Percentiles rank a stretch among this genome's conserved stretches.
phyloP scores from a whole-genome alignment of 805 yeast species.

The Candida glaebosa region DNA sequence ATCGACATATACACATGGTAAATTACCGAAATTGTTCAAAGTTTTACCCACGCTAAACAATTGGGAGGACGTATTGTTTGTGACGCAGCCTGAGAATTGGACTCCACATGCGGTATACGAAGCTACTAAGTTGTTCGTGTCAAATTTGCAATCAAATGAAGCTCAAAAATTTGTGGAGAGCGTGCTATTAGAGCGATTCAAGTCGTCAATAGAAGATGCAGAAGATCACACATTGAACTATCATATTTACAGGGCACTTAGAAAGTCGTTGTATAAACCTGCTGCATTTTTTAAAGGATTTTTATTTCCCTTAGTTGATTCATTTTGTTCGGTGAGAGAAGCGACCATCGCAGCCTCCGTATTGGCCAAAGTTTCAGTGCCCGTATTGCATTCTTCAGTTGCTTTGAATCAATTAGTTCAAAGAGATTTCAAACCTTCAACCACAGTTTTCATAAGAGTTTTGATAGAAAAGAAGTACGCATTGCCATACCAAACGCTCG shows the following conservation, averaged over 20 bases:
- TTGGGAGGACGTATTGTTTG: conserved; percentile 94
- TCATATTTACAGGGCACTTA: conserved; percentile 87
- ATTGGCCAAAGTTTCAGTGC: conserved; percentile 82
- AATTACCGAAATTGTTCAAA: conserved; percentile 93
- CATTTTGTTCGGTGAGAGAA: conserved; percentile 87
- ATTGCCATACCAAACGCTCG: conserved; percentile 92
- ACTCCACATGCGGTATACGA: conserved; percentile 93
- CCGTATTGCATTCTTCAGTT: conserved; percentile 93
- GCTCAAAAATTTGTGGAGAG: conserved; percentile 77
- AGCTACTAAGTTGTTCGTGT: conserved; percentile 91
- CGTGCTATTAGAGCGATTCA: conserved; percentile 68
- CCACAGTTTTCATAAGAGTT: conserved; percentile 85
- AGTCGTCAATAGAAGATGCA: conserved; percentile 65
- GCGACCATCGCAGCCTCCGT: conserved; percentile 95
- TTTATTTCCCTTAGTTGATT: conserved; percentile 83
- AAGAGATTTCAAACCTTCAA: conserved; percentile 84
- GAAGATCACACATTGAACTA: conserved; percentile 82
- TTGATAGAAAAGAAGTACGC: conserved; percentile 94
- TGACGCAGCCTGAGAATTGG: conserved; percentile 91
- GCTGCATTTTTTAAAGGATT: conserved; percentile 97
- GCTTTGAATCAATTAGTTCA: conserved; percentile 79
- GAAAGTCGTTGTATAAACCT: conserved; percentile 93
- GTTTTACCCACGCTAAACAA: conserved; percentile 88
- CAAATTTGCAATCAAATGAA: conserved; percentile 81
- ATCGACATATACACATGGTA: conserved; percentile 90